Evolutionary conservation across 2,329 filamentous ascomycete species (phyloP), one percentile per base, ranked within the genome.

Genomic region (Fusarium xyrophilum): DNA sequence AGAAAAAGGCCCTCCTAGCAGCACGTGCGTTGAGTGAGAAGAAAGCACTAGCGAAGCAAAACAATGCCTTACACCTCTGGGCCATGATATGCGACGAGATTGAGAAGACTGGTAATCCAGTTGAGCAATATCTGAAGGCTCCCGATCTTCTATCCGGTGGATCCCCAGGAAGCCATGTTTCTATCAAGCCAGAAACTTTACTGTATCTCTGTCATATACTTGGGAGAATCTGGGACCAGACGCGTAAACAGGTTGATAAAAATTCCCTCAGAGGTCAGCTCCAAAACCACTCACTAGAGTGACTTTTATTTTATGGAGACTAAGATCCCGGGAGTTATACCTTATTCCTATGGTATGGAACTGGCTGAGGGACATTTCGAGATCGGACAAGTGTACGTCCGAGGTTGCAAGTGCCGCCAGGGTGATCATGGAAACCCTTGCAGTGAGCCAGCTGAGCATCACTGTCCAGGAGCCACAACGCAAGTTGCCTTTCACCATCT

Each of bases 71-170:
- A n/a, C 43, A 21, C 5, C 27, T 46, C 43, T 46, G 43, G 43
- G n/a, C 3, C 27, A 46, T 32, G 7, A 46, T 23, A 21, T 46
- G 27, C 10, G 43, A 27, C 14, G 43, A 46, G 4, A 8, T 46
- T 46, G 43, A 46, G 6, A 17, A 32, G 0, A 46, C 27, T 17
- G 43, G 23, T 5, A 6, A 32, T 32, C 43, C 27, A 9, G 43
- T 46, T 23, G 8, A 13, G 1, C 43, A 8, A 21, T 46, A 46
- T 46, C 43, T 46, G 0, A 46, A 46, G n/a, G 13, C 43, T 12
- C 14, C 32, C 43, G 81, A 82, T 33, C 85, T 86, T 64, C 73
- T 88, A 28, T 55, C 51, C 23, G 32, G 40, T 25, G 6, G 43
- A 40, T 63, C 51, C 13, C 23, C 33, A 4, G 60, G 58, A 15